These are phyloP conservation scores for Penicillium arizonense DNA, from an alignment of 495 filamentous ascomycete species.

Conservation along the genomic window DNA sequence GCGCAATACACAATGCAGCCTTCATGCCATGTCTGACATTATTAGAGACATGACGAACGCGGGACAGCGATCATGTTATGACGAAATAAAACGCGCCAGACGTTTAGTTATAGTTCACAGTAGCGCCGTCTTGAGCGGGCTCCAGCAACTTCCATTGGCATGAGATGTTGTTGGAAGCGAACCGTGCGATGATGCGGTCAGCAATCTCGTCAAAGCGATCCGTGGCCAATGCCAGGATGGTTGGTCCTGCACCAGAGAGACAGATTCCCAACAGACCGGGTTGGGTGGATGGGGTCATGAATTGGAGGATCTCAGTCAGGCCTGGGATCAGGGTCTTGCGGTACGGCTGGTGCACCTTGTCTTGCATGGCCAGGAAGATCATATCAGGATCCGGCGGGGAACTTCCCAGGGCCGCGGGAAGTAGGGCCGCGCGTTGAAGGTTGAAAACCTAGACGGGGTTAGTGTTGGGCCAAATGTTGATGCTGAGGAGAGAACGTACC, in stretches of 20 bases:
- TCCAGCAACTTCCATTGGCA: constrained; percentile 87
- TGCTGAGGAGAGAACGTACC: constrained; percentile 41
- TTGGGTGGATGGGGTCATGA: constrained; percentile 78
- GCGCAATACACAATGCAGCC: background rate
- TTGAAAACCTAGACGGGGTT: constrained; percentile 70
- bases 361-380: constrained; percentile 96
- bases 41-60: background rate
- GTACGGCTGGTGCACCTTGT: constrained; percentile 95
- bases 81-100: background rate
- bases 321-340: constrained; percentile 86
- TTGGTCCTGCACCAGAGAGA: constrained; percentile 89
- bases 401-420: constrained; percentile 80
- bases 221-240: constrained; percentile 89
- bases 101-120: constrained; percentile 42
- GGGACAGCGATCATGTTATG: background rate
- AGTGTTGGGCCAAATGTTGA: background rate
- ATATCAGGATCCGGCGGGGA: constrained; percentile 88
- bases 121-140: constrained; percentile 80
- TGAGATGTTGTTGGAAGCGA: constrained; percentile 64
- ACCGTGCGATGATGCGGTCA: constrained; percentile 65
- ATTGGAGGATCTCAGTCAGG: constrained; percentile 82
- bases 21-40: background rate
- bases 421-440: constrained; percentile 82
- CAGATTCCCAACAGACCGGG: constrained; percentile 90
- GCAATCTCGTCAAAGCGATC: constrained; percentile 84